Evolutionary conservation across 495 filamentous ascomycete genomes (phyloP).

Genomic region (Trichoderma asperelloides): DNA sequence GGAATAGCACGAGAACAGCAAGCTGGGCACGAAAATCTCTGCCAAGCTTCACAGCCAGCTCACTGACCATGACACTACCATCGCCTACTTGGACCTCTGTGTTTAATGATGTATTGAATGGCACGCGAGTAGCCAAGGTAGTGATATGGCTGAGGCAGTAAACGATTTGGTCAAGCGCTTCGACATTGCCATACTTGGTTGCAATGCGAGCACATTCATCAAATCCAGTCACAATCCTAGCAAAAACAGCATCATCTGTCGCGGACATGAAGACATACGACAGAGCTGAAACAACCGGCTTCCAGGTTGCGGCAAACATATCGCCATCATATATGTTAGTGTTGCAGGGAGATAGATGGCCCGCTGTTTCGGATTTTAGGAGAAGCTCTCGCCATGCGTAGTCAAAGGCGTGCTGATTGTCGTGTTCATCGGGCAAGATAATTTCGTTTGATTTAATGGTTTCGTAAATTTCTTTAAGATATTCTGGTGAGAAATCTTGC

Average conservation of each 20-base stretch:
- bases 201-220: constrained; percentile 94
- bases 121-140: constrained; percentile 62
- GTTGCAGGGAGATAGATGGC: constrained; percentile 67
- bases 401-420: constrained; percentile 92
- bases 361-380: constrained; percentile 69
- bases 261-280: constrained; percentile 99
- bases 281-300: constrained; percentile 83
- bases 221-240: constrained; percentile 85
- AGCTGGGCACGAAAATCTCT: constrained; percentile 88
- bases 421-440: constrained; percentile 93
- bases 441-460: constrained; percentile 91
- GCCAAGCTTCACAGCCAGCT: constrained; percentile 93
- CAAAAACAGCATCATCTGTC: constrained; percentile 94
- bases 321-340: constrained; percentile 94
- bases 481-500: constrained; percentile 75
- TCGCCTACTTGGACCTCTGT: constrained; percentile 90
- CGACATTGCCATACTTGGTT: constrained; percentile 71
- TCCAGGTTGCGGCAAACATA: constrained; percentile 97
- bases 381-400: constrained; percentile 94
- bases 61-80: constrained; percentile 97
- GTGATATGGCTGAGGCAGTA: constrained; percentile 84
- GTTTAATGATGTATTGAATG: constrained; percentile 80
- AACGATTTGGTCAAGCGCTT: constrained; percentile 85
- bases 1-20: constrained; percentile 87
- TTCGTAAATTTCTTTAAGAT: constrained; percentile 80